Conservation (phyloP, 169 alveolate species). For the Eimeria nieschulzi region DNA sequence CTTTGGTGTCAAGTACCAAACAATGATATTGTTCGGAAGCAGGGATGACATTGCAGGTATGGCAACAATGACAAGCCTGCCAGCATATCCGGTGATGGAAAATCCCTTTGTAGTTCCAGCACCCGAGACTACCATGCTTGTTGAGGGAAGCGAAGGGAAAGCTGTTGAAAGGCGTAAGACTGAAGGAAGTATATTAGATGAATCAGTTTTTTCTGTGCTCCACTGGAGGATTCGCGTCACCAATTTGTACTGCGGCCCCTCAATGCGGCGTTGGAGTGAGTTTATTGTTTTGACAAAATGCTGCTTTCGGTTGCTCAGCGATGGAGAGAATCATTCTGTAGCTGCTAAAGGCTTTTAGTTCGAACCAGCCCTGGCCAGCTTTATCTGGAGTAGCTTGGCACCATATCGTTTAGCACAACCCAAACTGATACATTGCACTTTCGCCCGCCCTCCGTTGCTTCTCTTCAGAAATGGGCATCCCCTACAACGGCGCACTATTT, state of each 20-base stretch:
- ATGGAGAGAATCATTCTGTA: too few relatives aligned
- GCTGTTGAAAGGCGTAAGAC: background rate
- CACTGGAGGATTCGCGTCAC: background rate
- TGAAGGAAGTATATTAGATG: background rate
- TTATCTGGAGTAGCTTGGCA: too few relatives aligned
- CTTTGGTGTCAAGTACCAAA: background rate
- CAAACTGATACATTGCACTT: background rate
- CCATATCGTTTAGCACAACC: too few relatives aligned
- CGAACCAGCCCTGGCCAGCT: too few relatives aligned
- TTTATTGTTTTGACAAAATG: background rate
- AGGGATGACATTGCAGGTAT: background rate
- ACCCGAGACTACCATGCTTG: background rate
- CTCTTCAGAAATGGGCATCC: background rate
- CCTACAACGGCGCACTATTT: background rate
- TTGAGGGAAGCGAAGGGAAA: background rate
- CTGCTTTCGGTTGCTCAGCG: too few relatives aligned
- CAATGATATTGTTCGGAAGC: background rate
- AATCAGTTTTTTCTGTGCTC: background rate
- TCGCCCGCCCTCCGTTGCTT: background rate
- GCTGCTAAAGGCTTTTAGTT: too few relatives aligned
- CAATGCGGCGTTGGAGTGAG: background rate
- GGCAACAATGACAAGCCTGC: background rate
- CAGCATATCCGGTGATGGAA: background rate
- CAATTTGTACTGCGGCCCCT: conserved; percentile 1
- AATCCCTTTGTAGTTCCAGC: background rate